A percentile compares a stretch with the other conserved stretches of the same genome.
Conservation (phyloP, 2,329 filamentous ascomycete species). For the Trichoderma hamatum region DNA sequence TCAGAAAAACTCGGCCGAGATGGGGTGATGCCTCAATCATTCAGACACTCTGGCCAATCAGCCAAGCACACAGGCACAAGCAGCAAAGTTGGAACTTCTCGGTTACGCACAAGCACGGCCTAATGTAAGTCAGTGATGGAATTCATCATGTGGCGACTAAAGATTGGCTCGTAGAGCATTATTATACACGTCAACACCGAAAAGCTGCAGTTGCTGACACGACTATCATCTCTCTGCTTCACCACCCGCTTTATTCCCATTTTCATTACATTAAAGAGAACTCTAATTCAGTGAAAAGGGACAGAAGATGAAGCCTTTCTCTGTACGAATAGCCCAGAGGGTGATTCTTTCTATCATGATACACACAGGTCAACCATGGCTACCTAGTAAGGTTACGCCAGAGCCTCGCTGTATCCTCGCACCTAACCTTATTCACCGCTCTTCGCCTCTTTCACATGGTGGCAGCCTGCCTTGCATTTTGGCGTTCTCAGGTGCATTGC, state of each 20-base stretch:
- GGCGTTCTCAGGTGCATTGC: neutral
- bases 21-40: neutral
- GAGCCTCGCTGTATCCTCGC: neutral
- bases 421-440: neutral
- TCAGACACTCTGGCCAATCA: neutral
- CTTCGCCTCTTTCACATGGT: neutral
- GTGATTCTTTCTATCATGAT: neutral
- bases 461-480: neutral
- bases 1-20: neutral
- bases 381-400: neutral
- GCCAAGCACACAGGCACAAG: neutral
- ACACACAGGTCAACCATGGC: neutral
- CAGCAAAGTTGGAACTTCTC: neutral
- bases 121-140: neutral
- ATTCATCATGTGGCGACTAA: neutral
- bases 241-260: neutral
- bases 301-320: neutral
- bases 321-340: neutral
- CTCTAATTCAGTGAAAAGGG: neutral
- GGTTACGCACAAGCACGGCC: neutral
- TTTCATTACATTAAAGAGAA: neutral
- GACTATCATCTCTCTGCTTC: neutral
- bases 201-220: neutral
- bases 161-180: neutral
- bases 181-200: neutral